Conservation (phyloP, 2,329 filamentous ascomycete species). For the Aspergillus novoparasiticus region DNA sequence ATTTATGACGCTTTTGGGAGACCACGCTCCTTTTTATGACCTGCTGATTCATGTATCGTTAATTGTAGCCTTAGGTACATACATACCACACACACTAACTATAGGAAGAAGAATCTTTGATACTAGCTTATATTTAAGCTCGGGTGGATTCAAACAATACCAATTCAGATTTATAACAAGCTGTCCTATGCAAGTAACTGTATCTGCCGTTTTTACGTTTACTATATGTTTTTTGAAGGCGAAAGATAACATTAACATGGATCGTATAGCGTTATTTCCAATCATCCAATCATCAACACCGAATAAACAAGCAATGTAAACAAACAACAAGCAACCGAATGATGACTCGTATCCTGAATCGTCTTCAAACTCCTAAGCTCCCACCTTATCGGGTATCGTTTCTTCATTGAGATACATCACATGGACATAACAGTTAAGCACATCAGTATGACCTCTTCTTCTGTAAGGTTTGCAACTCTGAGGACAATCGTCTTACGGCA, state of each 20-base stretch:
- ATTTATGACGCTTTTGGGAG: slow-evolving; percentile 1
- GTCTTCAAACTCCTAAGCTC: not conserved
- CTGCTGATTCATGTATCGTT: slow-evolving; percentile 1
- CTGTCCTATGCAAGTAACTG: not conserved
- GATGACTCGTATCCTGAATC: not conserved
- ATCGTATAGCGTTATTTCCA: not conserved
- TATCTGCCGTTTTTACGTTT: too few relatives aligned
- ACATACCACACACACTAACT: not conserved
- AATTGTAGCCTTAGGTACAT: slow-evolving; percentile 3
- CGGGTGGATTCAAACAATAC: not conserved
- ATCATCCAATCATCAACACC: not conserved
- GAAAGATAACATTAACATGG: not conserved
- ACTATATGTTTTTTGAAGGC: not conserved
- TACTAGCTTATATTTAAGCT: not conserved
- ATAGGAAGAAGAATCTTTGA: not conserved
- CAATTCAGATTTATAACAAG: not conserved
- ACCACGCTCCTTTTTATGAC: slow-evolving; percentile 2
- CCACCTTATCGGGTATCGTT: not conserved
- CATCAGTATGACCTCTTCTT: slow-evolving; percentile 6
- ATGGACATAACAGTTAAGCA: not conserved
- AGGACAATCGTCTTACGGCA: slow-evolving; percentile 28
- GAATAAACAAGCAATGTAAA: not conserved
- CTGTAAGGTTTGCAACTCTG: slow-evolving; percentile 26
- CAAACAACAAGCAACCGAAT: not conserved
- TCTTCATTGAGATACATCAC: not conserved